Conservation (phyloP, 2,329 filamentous ascomycete species). For the Nothomitra cinnamomea region DNA sequence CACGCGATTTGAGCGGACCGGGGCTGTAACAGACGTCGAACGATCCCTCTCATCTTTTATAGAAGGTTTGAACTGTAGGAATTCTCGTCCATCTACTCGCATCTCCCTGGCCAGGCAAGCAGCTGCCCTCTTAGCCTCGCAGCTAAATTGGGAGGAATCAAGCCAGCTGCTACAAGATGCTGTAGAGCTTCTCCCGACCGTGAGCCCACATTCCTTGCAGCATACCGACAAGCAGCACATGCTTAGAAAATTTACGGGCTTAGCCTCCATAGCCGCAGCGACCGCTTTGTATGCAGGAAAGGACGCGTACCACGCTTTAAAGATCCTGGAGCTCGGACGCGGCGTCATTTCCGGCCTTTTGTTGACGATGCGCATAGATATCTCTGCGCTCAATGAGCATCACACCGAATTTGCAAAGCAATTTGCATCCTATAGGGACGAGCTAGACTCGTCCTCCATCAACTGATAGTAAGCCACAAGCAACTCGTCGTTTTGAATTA, state of each 20-base stretch:
- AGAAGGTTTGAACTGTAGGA: too few relatives aligned
- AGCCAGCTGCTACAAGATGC: constrained; percentile 6
- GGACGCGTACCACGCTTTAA: constrained; percentile 7
- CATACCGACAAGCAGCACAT: constrained; percentile 10
- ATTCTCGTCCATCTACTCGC: too few relatives aligned
- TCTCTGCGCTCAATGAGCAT: constrained; percentile 13
- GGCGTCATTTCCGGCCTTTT: constrained; percentile 10
- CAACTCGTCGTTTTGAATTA: too few relatives aligned
- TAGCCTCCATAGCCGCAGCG: constrained; percentile 9
- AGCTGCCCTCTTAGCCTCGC: too few relatives aligned
- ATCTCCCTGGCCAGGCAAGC: too few relatives aligned
- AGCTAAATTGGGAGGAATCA: neutral
- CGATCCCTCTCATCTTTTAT: neutral
- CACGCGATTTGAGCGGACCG: constrained; percentile 2
- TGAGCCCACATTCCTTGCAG: constrained; percentile 8
- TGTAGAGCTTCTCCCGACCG: constrained; percentile 6
- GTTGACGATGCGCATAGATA: constrained; percentile 9
- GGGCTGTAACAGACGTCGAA: constrained; percentile 6
- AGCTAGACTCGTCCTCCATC: neutral
- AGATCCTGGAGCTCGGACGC: constrained; percentile 11
- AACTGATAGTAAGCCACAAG: too few relatives aligned
- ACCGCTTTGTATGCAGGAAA: constrained; percentile 8
- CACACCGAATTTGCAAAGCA: constrained; percentile 11
- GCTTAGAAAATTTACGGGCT: constrained; percentile 6
- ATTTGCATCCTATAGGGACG: neutral